A percentile compares a stretch with the other conserved stretches of the same genome.
Conservation (phyloP, 345 rosid species). For the Populus pruinosa region DNA sequence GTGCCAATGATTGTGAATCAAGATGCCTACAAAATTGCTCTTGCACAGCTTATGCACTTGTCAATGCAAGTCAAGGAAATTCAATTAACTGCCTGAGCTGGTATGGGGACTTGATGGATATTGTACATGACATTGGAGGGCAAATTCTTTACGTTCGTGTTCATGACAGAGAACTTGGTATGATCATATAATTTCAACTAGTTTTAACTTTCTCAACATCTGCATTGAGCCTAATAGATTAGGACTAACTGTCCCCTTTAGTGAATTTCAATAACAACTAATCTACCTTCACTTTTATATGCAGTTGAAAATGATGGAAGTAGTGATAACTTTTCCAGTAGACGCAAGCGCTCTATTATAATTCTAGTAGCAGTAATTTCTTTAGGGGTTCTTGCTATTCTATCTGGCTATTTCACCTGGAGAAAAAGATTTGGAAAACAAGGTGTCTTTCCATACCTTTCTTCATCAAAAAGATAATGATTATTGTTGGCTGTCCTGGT, state of each 20-base stretch:
- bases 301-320: neutral
- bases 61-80: neutral
- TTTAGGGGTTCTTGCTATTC: neutral
- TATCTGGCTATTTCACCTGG: neutral
- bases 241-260: neutral
- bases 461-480: neutral
- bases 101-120: constrained; percentile 14
- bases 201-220: neutral
- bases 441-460: neutral
- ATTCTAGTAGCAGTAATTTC: neutral
- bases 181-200: neutral
- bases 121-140: neutral
- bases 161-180: neutral
- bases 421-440: neutral
- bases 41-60: constrained; percentile 11
- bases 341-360: neutral
- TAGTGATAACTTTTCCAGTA: neutral
- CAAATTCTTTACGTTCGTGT: constrained; percentile 4
- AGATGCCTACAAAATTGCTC: constrained; percentile 14
- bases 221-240: neutral
- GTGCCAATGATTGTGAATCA: constrained; percentile 3
- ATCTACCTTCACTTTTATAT: neutral
- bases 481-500: neutral
- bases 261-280: too few relatives aligned
- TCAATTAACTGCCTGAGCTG: neutral